Percentiles rank a stretch among this genome's conserved stretches.
Conservation (phyloP, 108 stramenopile species). For the Skeletonema grethae region DNA sequence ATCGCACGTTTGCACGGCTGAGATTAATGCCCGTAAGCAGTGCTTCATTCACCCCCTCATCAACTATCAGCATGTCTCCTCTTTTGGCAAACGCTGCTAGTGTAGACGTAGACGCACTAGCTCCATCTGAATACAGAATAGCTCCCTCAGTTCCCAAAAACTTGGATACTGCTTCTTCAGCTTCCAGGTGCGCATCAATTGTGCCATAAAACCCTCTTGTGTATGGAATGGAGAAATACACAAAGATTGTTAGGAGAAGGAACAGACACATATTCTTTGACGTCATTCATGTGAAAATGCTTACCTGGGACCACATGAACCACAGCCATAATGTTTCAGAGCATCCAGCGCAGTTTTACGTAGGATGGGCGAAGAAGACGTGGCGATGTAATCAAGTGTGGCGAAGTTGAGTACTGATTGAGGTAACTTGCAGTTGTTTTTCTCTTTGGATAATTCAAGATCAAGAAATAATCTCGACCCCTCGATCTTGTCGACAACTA, state of each 20-base stretch:
- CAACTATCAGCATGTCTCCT: constrained; percentile 94
- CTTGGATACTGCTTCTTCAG: constrained; percentile 83
- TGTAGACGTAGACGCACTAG: constrained; percentile 80
- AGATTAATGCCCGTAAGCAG: constrained; percentile 90
- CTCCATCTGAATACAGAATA: constrained; percentile 97
- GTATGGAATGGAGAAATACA: no score
- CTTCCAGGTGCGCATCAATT: constrained; percentile 91
- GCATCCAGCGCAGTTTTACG: constrained; percentile 40
- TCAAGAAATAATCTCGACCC: constrained; percentile 29
- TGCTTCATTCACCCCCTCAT: constrained; percentile 92
- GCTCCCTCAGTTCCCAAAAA: constrained; percentile 90
- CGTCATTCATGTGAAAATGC: no score
- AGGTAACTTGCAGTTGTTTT: constrained; percentile 16
- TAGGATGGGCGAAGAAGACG: constrained; percentile 45
- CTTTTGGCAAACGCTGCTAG: constrained; percentile 99
- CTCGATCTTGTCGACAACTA: constrained; percentile 31
- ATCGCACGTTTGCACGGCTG: constrained; percentile 87
- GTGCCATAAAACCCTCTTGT: constrained; percentile 99
- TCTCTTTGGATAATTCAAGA: constrained; percentile 15
- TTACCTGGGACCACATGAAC: constrained; percentile 97
- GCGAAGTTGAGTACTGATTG: constrained; percentile 86
- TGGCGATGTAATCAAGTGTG: constrained; percentile 77
- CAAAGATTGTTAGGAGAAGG: no score
- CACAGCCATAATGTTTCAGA: constrained; percentile 89
- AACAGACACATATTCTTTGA: no score